Base-by-base conservation (phyloP, 1,284 basidiomycete genomes). In the Ceratobasidium sp. region DNA sequence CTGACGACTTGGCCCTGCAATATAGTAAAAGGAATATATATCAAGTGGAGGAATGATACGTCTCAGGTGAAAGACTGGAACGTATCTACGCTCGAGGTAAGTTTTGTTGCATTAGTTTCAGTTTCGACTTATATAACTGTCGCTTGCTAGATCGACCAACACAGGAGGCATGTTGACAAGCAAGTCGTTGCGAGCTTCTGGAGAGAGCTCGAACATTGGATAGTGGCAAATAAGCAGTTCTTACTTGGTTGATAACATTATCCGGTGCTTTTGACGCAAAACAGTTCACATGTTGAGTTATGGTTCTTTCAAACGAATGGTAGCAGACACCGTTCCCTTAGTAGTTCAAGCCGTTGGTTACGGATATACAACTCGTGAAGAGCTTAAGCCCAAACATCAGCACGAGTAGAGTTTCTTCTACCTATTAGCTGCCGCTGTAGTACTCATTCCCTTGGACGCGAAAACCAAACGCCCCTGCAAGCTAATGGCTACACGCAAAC, bases 51-150 rank as follows among this genome's bases (percentile, higher is more conserved):
- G 66, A 97, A 97, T 82, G 97, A 98, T 81, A 97, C 97, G 81
- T 86, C 91, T 0, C 95, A 94, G 81, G 94, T 98, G 80, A 93
- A 94, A 83, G 96, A 98, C 82, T 99, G 97, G 97, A 99, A 98
- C 83, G 97, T 99, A 20, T 94, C 94, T 0, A 95, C 97, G 83
- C 89, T 99, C 80, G 95, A 95, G 89, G 96, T 95, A 77, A 12
- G 85, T 80, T 60, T 63, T 55, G 39, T 58, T 53, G 70, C 58
- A 67, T 77, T 63, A 12, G 63, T 28, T 46, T 49, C 76, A 58
- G 55, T 77, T 77, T 56, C 10, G 39, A 18, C 3, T 12, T 46
- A 51, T 60, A 51, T 44, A 12, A 51, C 46, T 67, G 13, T 42
- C 64, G 39, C 18, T 26, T 13, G 28, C 15, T 80, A 96, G 96